phyloP scores from a whole-genome alignment of 306 rosid species.

The Cicer bijugum region DNA sequence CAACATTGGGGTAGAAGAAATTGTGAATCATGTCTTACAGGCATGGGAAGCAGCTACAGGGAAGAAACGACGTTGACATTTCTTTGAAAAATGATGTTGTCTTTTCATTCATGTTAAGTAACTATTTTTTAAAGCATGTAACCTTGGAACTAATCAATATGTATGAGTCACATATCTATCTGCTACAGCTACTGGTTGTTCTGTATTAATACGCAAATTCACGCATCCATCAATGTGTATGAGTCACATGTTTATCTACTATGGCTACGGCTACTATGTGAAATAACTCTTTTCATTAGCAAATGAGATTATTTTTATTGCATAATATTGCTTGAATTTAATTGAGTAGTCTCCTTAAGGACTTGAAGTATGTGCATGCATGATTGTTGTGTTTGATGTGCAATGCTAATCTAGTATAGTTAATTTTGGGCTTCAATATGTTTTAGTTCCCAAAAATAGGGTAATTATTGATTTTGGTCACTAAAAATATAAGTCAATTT shows the following conservation, averaged over 20 bases:
- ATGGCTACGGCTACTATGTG: background rate
- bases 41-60: constrained; percentile 80
- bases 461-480: background rate
- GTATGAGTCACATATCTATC: background rate
- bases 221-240: background rate
- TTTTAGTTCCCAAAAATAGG: background rate
- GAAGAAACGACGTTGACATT: constrained; percentile 63
- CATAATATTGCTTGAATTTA: background rate
- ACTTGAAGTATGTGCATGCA: background rate
- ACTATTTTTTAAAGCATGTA: constrained; percentile 5
- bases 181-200: background rate
- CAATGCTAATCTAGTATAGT: background rate
- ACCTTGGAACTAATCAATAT: background rate
- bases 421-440: background rate
- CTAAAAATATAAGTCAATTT: background rate
- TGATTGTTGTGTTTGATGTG: background rate
- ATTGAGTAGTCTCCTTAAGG: background rate
- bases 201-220: too few relatives aligned
- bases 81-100: background rate
- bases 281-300: background rate
- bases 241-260: background rate
- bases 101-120: constrained; percentile 7
- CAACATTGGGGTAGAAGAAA: constrained; percentile 76
- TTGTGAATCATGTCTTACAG: constrained; percentile 68
- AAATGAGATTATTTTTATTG: background rate